A percentile compares a stretch with the other conserved stretches of the same genome.
Evolutionary conservation across 805 yeast genomes (phyloP).

Genomic region (Saccharomyces mikatae): DNA sequence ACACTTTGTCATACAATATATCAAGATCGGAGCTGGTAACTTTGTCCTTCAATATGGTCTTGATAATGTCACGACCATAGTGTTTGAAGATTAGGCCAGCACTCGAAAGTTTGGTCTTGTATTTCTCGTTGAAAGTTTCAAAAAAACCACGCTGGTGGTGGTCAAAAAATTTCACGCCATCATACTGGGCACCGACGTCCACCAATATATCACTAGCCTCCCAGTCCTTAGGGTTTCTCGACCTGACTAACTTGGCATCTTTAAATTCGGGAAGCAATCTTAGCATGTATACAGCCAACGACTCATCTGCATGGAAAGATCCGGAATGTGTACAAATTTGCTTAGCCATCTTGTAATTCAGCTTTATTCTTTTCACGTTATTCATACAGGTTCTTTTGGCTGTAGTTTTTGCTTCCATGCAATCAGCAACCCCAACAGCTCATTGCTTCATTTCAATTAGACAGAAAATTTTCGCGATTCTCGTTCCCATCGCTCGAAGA

Average conservation of each 20-base stretch:
- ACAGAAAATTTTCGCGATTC: not conserved
- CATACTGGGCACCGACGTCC: conserved; percentile 86
- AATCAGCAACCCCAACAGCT: not conserved
- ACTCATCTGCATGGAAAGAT: conserved; percentile 93
- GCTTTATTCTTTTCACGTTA: conserved; percentile 13
- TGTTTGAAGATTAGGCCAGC: conserved; percentile 92
- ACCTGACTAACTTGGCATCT: conserved; percentile 64
- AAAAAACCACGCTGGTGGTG: conserved; percentile 92
- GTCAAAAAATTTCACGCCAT: conserved; percentile 72
- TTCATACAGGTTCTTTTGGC: not conserved
- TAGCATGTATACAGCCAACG: conserved; percentile 85
- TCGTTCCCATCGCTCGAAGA: not conserved
- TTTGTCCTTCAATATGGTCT: conserved; percentile 35
- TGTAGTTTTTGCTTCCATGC: not conserved
- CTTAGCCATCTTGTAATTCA: conserved; percentile 18
- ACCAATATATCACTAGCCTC: conserved; percentile 86
- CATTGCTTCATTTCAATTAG: not conserved
- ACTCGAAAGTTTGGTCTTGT: conserved; percentile 74
- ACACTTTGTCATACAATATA: conserved; percentile 64
- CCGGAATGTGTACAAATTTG: conserved; percentile 89
- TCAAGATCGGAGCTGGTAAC: conserved; percentile 39
- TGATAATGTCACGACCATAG: conserved; percentile 64
- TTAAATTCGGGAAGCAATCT: conserved; percentile 59
- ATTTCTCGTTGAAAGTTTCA: conserved; percentile 58
- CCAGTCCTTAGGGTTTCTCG: conserved; percentile 77